Evolutionary conservation across 2,329 filamentous ascomycete species (phyloP), one percentile per base, ranked within the genome.

Genomic region (Samsoniella hepiali): DNA sequence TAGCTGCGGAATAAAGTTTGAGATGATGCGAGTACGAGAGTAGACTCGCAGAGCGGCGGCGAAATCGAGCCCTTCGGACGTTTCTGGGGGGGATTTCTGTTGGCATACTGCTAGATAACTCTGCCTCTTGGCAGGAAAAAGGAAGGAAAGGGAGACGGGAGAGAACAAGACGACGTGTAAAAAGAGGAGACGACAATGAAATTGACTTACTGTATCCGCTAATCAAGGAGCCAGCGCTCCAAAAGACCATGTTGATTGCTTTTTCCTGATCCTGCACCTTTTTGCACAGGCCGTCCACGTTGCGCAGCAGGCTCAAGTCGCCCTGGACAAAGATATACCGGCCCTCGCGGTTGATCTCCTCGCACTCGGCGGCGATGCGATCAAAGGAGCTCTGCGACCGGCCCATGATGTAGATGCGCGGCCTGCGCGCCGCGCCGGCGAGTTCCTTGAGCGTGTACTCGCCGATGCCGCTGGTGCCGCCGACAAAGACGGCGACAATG

Each of bases 401-500:
- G 1, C 83, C 83, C 45, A 85, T 67, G 44, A 85, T 76, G 69
- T 87, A 86, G 36, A 83, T 75, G 22, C 72, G 78, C 0, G 83
- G 82, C 1, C 68, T 69, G 2, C 66, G 63, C 2, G 78, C 71
- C 22, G 77, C 68, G 47, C 77, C 74, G 11, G 77, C 75, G 47
- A 85, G 80, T 29, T 76, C 70, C 58, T 78, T 80, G 17, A 84
- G 70, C 2, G 56, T 58, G 32, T 50, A 58, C 44, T 58, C 56
- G 56, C 83, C 83, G 50, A 86, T 84, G n/a, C 83, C 83, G 44
- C 77, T 78, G 4, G 83, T 86, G 34, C 78, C 83, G 40, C 83
- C 82, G 4, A 83, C 78, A 62, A 85, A 84, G 32, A 84, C 77
- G 51, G 78, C 80, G 3, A 81, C 77, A 4, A 80, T 67, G 9